phyloP scores from a whole-genome alignment of 2,329 filamentous ascomycete species.

The Beauveria australis region DNA sequence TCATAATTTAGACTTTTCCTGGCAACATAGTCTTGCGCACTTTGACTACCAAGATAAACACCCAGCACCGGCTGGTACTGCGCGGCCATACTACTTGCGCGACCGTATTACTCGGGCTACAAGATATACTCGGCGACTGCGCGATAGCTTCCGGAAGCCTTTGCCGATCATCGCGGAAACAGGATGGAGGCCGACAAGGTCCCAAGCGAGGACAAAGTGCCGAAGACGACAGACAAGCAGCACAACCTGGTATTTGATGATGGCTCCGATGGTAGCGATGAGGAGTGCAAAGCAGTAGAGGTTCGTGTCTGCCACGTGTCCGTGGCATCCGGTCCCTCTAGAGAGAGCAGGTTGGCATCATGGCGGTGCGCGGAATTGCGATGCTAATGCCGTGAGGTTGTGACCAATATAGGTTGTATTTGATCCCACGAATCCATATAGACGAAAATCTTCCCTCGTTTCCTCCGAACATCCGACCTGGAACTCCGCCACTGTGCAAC shows the following conservation, averaged over 20 bases:
- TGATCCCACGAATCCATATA: constrained; percentile 50
- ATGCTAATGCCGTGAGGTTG: neutral
- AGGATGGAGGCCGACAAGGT: neutral
- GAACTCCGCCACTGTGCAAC: constrained; percentile 21
- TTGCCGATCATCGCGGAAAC: neutral
- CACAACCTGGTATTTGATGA: constrained; percentile 23
- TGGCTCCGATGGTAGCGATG: constrained; percentile 40
- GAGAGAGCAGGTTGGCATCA: neutral
- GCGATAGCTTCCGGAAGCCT: neutral
- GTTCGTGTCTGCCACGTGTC: constrained; percentile 23
- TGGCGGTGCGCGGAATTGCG: neutral
- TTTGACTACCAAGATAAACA: neutral
- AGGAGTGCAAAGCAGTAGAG: constrained; percentile 43
- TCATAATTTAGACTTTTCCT: neutral
- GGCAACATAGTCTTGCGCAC: neutral
- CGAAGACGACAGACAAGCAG: neutral
- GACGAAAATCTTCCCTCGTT: constrained; percentile 59
- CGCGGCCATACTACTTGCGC: neutral
- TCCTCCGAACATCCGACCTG: constrained; percentile 31
- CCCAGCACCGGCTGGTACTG: neutral
- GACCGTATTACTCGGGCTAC: neutral
- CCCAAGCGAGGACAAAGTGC: neutral
- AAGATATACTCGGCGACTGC: neutral
- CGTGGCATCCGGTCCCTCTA: neutral
- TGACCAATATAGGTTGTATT: constrained; percentile 46